Conservation (phyloP, 75 land plant species). For the Pseudotsuga menziesii region DNA sequence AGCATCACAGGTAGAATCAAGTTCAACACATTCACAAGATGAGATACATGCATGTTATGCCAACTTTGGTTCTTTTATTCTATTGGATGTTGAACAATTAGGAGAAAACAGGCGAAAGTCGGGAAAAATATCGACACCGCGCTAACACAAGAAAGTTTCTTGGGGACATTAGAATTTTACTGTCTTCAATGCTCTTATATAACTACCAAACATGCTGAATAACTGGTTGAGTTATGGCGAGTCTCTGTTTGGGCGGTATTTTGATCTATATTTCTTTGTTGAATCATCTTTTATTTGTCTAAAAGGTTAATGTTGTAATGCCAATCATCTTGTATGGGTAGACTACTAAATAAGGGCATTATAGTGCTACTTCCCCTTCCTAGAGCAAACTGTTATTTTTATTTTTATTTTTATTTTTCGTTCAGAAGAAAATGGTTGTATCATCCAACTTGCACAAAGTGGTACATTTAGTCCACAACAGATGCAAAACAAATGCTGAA, state of each 20-base stretch:
- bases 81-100: background rate
- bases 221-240: background rate
- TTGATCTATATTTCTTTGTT: background rate
- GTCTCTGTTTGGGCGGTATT: background rate
- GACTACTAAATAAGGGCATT: background rate
- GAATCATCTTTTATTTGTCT: background rate
- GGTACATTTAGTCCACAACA: too few relatives aligned
- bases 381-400: too few relatives aligned
- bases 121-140: background rate
- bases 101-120: background rate
- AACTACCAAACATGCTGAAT: background rate
- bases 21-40: background rate
- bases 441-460: too few relatives aligned
- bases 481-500: too few relatives aligned
- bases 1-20: background rate
- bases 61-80: background rate
- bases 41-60: background rate
- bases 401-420: too few relatives aligned
- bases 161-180: background rate
- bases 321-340: background rate
- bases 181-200: background rate
- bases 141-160: background rate
- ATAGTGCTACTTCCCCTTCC: too few relatives aligned
- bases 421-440: too few relatives aligned
- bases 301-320: background rate